Percentiles rank a stretch among this genome's conserved stretches.
These are phyloP conservation scores for Pneumocystis sp. DNA, from an alignment of 1,139 yeast genomes.

Conservation along the genomic window DNA sequence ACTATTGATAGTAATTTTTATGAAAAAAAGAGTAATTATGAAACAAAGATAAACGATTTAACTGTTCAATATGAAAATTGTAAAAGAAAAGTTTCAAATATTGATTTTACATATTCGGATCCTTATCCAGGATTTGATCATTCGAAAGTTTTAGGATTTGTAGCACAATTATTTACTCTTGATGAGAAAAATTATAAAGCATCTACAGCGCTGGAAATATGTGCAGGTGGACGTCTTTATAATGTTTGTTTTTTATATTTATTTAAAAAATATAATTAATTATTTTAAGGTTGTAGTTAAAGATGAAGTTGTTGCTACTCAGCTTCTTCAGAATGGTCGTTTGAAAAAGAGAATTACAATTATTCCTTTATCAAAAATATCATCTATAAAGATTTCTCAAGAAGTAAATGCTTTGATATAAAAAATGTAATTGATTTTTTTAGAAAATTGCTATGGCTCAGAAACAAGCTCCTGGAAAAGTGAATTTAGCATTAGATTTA, in stretches of 20 bases:
- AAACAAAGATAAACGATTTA: conserved; percentile 29
- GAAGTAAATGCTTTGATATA: conserved; percentile 12
- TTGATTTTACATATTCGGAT: conserved; percentile 58
- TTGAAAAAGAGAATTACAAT: conserved; percentile 75
- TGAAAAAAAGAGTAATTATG: conserved; percentile 16
- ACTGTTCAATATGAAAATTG: conserved; percentile 40
- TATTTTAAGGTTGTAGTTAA: conserved; percentile 51
- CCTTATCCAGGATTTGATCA: conserved; percentile 52
- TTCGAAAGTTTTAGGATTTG: conserved; percentile 64
- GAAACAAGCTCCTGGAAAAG: conserved; percentile 60
- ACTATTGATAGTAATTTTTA: conserved; percentile 23
- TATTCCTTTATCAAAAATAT: conserved; percentile 78
- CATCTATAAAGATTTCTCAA: conserved; percentile 31
- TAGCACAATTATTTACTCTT: conserved; percentile 67
- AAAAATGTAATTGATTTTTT: not conserved
- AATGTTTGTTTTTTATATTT: conserved; percentile 31
- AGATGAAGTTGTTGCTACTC: conserved; percentile 68
- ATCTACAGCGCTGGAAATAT: conserved; percentile 76
- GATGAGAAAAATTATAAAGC: conserved; percentile 43
- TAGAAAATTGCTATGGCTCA: conserved; percentile 38
- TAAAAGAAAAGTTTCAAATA: conserved; percentile 51
- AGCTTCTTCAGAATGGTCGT: conserved; percentile 62
- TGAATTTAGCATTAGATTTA: conserved; percentile 70
- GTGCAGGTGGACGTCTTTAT: conserved; percentile 85
- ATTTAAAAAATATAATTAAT: not conserved